phyloP scores from a whole-genome alignment of 164 flowering plant species.

The Vitis vinifera region ASM3070453v1 NC_081808.1:21777001-21777500 shows the following conservation, averaged over 20 bases:
- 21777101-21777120: background rate
- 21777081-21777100: too few species aligned
- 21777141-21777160: constrained; percentile 92
- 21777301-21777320: background rate
- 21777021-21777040: too few species aligned
- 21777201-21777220: constrained; percentile 99
- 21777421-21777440: constrained; percentile 96
- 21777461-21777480: constrained; percentile 71
- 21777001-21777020: too few species aligned
- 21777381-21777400: constrained; percentile 98
- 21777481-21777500: too few species aligned
- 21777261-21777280: background rate
- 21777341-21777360: constrained; percentile 75
- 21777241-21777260: constrained; percentile 99
- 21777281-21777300: too few species aligned
- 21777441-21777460: constrained; percentile 94
- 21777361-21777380: constrained; percentile 96
- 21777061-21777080: background rate
- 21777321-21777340: background rate
- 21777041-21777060: too few species aligned
- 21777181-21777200: constrained; percentile 99
- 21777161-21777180: constrained; percentile 97
- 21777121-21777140: constrained; percentile 8
- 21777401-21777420: constrained; percentile 99
- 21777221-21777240: constrained; percentile 93